These are phyloP conservation scores for Cyclotella atomus DNA, from an alignment of 108 stramenopile species.

Conservation along the genomic window DNA sequence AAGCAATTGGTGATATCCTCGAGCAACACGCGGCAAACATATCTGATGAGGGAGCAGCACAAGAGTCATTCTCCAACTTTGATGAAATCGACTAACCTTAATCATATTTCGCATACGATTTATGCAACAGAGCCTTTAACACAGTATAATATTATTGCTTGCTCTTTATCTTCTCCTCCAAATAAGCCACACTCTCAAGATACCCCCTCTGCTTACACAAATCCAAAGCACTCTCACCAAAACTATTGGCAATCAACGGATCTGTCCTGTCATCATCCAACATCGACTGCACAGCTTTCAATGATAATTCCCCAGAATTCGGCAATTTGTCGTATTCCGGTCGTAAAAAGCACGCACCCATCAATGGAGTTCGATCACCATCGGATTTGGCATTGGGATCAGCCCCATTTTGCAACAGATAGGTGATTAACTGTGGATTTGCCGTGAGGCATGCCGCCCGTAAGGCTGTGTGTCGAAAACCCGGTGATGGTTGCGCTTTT, in stretches of 20 bases:
- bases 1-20: no score
- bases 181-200: slow-evolving; percentile 17
- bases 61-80: neutral
- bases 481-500: slow-evolving; percentile 42
- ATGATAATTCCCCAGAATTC: slow-evolving; percentile 20
- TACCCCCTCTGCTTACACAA: slow-evolving; percentile 45
- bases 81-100: slow-evolving; percentile 11
- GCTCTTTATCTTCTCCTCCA: slow-evolving; percentile 6
- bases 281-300: slow-evolving; percentile 29
- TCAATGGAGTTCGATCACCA: slow-evolving; percentile 47
- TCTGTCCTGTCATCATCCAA: slow-evolving; percentile 38
- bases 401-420: slow-evolving; percentile 39
- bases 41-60: neutral
- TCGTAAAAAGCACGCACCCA: slow-evolving; percentile 55
- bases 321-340: slow-evolving; percentile 35
- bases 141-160: neutral
- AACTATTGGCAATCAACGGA: slow-evolving; percentile 32
- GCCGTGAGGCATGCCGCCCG: slow-evolving; percentile 53
- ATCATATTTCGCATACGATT: neutral
- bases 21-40: neutral
- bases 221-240: slow-evolving; percentile 56
- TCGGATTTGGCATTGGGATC: slow-evolving; percentile 47
- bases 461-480: slow-evolving; percentile 47
- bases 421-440: slow-evolving; percentile 29
- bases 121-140: no score